Percentiles rank a stretch among this genome's conserved stretches.
Evolutionary conservation across 129 eudicot genomes (phyloP).

Genomic region (Lactuca saligna): DNA sequence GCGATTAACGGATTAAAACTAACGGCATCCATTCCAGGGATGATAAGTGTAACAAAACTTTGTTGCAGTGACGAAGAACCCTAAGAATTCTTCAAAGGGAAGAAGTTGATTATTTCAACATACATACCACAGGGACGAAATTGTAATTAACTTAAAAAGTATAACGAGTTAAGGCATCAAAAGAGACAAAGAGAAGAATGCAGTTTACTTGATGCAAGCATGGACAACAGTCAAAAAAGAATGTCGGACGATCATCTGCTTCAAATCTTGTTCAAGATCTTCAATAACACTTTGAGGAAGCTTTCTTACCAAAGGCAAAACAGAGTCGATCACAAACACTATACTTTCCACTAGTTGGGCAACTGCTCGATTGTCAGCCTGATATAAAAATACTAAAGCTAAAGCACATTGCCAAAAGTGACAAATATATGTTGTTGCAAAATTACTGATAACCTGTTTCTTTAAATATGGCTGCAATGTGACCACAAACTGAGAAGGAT

Average conservation of each 20-base stretch:
- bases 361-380: constrained; percentile 80
- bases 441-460: constrained; percentile 64
- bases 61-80: too few species aligned
- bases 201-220: constrained; percentile 87
- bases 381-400: constrained; percentile 38
- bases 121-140: background rate
- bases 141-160: background rate
- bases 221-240: constrained; percentile 89
- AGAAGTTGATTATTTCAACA: background rate
- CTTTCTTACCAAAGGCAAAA: constrained; percentile 81
- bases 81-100: background rate
- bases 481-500: constrained; percentile 97
- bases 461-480: constrained; percentile 93
- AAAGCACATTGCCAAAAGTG: constrained; percentile 17
- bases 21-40: background rate
- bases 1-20: too few species aligned
- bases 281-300: constrained; percentile 79
- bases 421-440: background rate
- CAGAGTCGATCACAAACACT: constrained; percentile 83
- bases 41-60: background rate
- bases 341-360: constrained; percentile 94
- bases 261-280: constrained; percentile 92
- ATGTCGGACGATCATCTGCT: constrained; percentile 96
- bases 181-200: constrained; percentile 25
- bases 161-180: constrained; percentile 11